Evolutionary conservation across 495 filamentous ascomycete species (phyloP), one percentile per base, ranked within the genome.

Genomic region (Hypoxylon subgilvum): DNA sequence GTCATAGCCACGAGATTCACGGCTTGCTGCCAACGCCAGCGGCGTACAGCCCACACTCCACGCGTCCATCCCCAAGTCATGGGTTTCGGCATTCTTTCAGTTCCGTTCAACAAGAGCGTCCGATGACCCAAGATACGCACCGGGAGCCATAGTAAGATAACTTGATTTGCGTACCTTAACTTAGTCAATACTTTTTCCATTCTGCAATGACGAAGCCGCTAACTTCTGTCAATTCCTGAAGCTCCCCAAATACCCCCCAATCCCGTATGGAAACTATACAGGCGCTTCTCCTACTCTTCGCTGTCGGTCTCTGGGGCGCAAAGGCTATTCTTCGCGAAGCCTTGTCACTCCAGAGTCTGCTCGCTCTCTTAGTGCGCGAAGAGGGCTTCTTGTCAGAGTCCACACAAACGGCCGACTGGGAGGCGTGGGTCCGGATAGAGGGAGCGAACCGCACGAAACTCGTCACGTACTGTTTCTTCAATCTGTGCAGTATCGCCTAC

Each of bases 391-490:
- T 72, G 1, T 72, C 72, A 5, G 74, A 75, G 25, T 69, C 64
- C 17, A 74, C 70, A 21, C 72, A 74, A 48, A 71, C 71, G 19
- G 66, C 44, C 52, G 74, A 81, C 40, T 84, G 87, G 73, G 82
- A 83, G 35, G 77, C 82, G 4, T 90, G 86, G 82, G 72, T 84
- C 16, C 72, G 72, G 6, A 67, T 77, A 21, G 83, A 86, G 61
- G 70, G 76, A 1, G 71, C 73, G 2, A 81, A 78, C 19, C 73
- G 83, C 9, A 84, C 82, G 0, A 85, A 83, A 45, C 79, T 79
- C n/a, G 76, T 84, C 19, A 74, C 77, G 3, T 84, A 80, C 56
- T 81, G 77, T 56, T 86, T 84, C 69, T 82, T 84, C 39, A 84
- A 85, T 57, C 67, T 86, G 6, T 80, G 82, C 48, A 82, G 76